These are phyloP conservation scores for Amauroascus verrucosus DNA, from an alignment of 2,329 filamentous ascomycete species.

Conservation along the genomic window DNA sequence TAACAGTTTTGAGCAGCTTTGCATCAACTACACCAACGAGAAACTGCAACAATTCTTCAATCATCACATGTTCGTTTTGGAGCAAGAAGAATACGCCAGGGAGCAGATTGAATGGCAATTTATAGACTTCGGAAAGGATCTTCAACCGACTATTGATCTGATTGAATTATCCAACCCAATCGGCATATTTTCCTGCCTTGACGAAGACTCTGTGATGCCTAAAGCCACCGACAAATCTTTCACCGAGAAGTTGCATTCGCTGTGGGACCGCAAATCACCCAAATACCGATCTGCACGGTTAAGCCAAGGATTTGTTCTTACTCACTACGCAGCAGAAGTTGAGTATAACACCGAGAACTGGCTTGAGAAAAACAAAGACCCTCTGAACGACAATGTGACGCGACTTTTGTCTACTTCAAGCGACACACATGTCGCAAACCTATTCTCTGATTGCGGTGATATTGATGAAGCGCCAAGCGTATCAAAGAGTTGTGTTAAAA, in stretches of 20 bases:
- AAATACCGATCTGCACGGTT: conserved; percentile 87
- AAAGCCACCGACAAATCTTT: conserved; percentile 96
- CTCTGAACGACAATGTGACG: conserved; percentile 92
- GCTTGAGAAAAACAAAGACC: conserved; percentile 99
- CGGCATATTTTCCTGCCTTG: conserved; percentile 94
- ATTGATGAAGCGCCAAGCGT: conserved; percentile 61
- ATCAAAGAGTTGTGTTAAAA: conserved; percentile 76
- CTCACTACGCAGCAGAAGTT: conserved; percentile 94
- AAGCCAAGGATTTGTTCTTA: conserved; percentile 86
- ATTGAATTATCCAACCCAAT: conserved; percentile 96
- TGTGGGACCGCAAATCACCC: conserved; percentile 92
- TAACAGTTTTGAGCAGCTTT: conserved; percentile 97
- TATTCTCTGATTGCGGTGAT: conserved; percentile 85
- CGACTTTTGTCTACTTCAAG: conserved; percentile 71
- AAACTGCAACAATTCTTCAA: conserved; percentile 99
- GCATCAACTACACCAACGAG: conserved; percentile 99
- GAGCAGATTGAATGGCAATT: conserved; percentile 99
- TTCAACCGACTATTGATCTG: conserved; percentile 94
- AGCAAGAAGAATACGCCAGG: conserved; percentile 94
- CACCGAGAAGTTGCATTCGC: conserved; percentile 89
- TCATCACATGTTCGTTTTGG: conserved; percentile 98
- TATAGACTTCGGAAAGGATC: conserved; percentile 93
- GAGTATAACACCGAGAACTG: conserved; percentile 92
- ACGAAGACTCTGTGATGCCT: conserved; percentile 97
- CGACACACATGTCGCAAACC: conserved; percentile 68